Percentiles rank a stretch among this genome's conserved stretches.
These are phyloP conservation scores for Backusella psychrophila DNA, from an alignment of 192 early-diverging fungal genomes.

Conservation along the genomic window DNA sequence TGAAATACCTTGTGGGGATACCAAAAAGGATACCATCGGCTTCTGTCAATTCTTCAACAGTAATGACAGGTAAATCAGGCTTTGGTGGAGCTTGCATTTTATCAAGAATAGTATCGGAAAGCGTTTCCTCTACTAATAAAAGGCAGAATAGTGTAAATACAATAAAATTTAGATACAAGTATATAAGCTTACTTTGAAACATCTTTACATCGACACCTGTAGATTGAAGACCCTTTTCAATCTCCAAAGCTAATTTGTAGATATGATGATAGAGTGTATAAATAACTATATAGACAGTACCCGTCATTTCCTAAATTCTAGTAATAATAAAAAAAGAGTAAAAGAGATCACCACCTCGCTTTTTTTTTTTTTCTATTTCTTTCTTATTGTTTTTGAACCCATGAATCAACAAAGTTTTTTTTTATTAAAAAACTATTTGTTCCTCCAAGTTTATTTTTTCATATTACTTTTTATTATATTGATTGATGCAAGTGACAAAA, in stretches of 20 bases:
- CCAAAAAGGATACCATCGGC: constrained; percentile 59
- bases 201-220: constrained; percentile 35
- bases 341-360: background rate
- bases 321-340: background rate
- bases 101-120: constrained; percentile 47
- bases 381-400: background rate
- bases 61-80: constrained; percentile 44
- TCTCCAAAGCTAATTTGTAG: constrained; percentile 60
- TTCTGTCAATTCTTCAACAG: constrained; percentile 35
- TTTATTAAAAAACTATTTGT: too few species aligned
- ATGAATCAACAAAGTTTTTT: background rate
- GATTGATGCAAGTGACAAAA: too few species aligned
- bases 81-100: constrained; percentile 55
- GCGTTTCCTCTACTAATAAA: constrained; percentile 58
- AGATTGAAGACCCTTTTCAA: constrained; percentile 67
- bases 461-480: background rate
- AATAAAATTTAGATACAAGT: background rate
- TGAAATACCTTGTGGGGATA: constrained; percentile 42
- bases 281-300: constrained; percentile 37
- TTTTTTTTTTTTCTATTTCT: background rate
- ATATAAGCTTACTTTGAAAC: constrained; percentile 37
- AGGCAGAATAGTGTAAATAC: background rate
- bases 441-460: background rate
- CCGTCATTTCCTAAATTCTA: background rate
- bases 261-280: constrained; percentile 64